A percentile compares a stretch with the other conserved stretches of the same genome.
Evolutionary conservation across 768 basidiomycete genomes (phyloP).

Genomic region (Termitomyces sp.): DNA sequence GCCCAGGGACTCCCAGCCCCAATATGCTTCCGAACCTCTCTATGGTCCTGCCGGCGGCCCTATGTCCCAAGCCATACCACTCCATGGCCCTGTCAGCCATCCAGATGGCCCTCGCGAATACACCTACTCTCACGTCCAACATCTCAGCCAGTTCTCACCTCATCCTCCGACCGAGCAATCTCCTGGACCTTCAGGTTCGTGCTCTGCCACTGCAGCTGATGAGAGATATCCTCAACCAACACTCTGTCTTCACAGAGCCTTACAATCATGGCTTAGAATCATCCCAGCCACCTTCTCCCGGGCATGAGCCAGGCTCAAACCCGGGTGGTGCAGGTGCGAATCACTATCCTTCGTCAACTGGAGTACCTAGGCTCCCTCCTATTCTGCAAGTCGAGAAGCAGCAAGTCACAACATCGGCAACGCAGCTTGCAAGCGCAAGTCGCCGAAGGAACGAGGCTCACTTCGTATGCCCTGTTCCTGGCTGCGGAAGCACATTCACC

Average conservation of each 20-base stretch:
- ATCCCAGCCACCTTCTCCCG: conserved; percentile 27
- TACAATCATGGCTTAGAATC: conserved; percentile 43
- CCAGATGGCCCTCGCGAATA: conserved; percentile 39
- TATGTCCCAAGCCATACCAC: conserved; percentile 38
- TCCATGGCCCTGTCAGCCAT: conserved; percentile 36
- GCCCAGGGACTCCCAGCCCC: conserved; percentile 29
- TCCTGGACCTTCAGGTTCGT: conserved; percentile 21
- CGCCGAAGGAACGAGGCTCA: conserved; percentile 87
- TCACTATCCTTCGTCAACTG: conserved; percentile 48
- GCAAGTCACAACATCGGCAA: conserved; percentile 92
- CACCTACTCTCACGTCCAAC: conserved; percentile 35
- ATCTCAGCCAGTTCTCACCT: conserved; percentile 31
- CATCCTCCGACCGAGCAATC: conserved; percentile 23
- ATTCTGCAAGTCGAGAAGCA: conserved; percentile 91
- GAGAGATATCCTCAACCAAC: conserved; percentile 32
- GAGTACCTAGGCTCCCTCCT: conserved; percentile 63
- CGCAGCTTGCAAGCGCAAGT: conserved; percentile 87
- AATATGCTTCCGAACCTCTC: conserved; percentile 28
- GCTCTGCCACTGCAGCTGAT: conserved; percentile 11
- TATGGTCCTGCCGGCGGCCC: conserved; percentile 36
- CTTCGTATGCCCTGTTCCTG: conserved; percentile 91
- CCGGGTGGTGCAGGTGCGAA: conserved; percentile 45
- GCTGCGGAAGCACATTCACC: conserved; percentile 97
- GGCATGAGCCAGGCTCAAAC: conserved; percentile 23
- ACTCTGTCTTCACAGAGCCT: conserved; percentile 45